A percentile compares a stretch with the other conserved stretches of the same genome.
These are phyloP conservation scores for Neckera pumila DNA, from an alignment of 225 moss, liverwort and hornwort genomes.

Conservation along the genomic window DNA sequence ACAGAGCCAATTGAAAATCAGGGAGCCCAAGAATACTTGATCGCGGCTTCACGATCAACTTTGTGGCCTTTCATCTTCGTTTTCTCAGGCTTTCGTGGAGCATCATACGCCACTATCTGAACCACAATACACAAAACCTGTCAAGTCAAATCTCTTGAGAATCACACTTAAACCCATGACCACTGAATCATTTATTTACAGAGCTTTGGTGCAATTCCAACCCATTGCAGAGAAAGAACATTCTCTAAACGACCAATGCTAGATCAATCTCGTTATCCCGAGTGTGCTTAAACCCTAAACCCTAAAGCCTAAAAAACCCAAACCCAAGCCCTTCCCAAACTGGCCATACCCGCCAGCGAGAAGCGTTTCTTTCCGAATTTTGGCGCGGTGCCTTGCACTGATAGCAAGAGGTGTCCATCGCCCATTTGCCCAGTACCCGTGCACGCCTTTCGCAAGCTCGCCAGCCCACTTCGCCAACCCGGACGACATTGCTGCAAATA, in stretches of 20 bases:
- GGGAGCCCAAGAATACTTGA: constrained; percentile 35
- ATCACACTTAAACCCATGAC: neutral
- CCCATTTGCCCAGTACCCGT: constrained; percentile 77
- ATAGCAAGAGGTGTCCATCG: constrained; percentile 86
- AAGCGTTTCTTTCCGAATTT: constrained; percentile 69
- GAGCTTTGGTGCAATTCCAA: neutral
- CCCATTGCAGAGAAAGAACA: neutral
- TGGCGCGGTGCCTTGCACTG: constrained; percentile 76
- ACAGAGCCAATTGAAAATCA: neutral
- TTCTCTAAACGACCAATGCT: neutral
- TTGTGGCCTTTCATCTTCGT: constrained; percentile 86
- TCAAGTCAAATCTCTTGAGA: neutral
- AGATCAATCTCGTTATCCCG: neutral
- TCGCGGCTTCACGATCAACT: constrained; percentile 75
- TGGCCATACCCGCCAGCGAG: constrained; percentile 59
- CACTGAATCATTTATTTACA: neutral
- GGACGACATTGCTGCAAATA: constrained; percentile 17
- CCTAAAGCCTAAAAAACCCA: neutral
- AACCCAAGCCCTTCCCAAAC: neutral
- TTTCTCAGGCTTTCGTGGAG: constrained; percentile 65
- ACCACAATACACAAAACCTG: neutral
- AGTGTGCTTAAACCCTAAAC: neutral
- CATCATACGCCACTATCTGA: constrained; percentile 82
- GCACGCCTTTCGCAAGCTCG: constrained; percentile 82
- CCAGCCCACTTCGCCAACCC: constrained; percentile 80